A percentile compares a stretch with the other conserved stretches of the same genome.
phyloP scores from a whole-genome alignment of 2,329 filamentous ascomycete species.

The Beauveria rudraprayagi region DNA sequence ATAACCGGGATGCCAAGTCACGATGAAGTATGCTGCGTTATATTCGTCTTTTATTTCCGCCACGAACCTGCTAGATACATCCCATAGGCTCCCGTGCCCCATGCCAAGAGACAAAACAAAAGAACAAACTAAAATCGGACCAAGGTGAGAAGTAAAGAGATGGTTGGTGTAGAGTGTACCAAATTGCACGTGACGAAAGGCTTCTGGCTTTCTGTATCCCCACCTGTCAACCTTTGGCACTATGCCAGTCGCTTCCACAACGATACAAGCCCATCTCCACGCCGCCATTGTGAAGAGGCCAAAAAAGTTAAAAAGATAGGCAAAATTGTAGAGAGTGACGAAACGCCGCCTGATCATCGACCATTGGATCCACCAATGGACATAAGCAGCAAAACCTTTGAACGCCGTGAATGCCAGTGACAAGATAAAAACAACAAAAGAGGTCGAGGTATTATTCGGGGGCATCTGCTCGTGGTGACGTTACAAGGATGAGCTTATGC shows the following conservation, averaged over 20 bases:
- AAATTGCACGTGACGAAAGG: not conserved
- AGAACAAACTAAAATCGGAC: slow-evolving; percentile 1
- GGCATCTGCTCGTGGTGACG: slow-evolving; percentile 15
- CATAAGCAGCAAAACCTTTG: slow-evolving; percentile 30
- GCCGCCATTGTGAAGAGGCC: slow-evolving; percentile 15
- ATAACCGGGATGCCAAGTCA: not conserved
- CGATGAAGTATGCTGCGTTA: not conserved
- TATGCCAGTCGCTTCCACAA: slow-evolving; percentile 12
- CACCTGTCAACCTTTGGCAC: not conserved
- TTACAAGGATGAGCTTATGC: slow-evolving; percentile 35
- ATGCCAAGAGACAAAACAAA: not conserved
- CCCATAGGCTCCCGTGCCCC: not conserved
- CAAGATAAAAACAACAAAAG: slow-evolving; percentile 13
- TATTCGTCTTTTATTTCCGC: slow-evolving; percentile 11
- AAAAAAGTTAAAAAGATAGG: slow-evolving; percentile 18
- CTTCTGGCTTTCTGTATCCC: slow-evolving; percentile 9
- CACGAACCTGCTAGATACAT: slow-evolving; percentile 10
- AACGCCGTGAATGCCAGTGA: slow-evolving; percentile 36
- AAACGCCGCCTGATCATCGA: slow-evolving; percentile 30
- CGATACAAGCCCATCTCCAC: slow-evolving; percentile 27
- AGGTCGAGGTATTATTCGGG: slow-evolving; percentile 13
- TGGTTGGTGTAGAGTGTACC: not conserved
- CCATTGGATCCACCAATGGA: slow-evolving; percentile 25
- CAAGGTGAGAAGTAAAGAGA: not conserved
- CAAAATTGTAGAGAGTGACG: slow-evolving; percentile 17